Evolutionary conservation across 257 asterid species (phyloP).

Genomic region (Solanum raphanifolium): DNA sequence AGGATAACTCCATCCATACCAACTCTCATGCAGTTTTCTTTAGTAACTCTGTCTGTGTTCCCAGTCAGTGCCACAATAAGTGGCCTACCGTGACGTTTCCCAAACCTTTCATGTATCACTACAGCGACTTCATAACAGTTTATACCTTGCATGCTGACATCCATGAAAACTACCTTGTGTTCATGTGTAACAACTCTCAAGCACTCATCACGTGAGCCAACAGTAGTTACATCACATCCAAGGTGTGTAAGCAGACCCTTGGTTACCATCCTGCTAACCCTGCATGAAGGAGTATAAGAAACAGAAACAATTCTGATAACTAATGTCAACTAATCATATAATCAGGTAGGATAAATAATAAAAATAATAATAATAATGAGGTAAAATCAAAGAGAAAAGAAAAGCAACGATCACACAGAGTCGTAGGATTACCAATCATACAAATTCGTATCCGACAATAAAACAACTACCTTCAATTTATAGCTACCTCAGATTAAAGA

Average conservation of each 20-base stretch:
- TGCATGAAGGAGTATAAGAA: slow-evolving; percentile 5
- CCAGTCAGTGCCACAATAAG: slow-evolving; percentile 60
- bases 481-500: not conserved
- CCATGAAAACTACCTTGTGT: slow-evolving; percentile 75
- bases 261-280: slow-evolving; percentile 84
- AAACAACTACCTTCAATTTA: not conserved
- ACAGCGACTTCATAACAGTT: slow-evolving; percentile 61
- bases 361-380: not conserved
- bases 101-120: slow-evolving; percentile 49
- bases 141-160: slow-evolving; percentile 45
- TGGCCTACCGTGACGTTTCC: slow-evolving; percentile 53
- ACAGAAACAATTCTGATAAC: not conserved
- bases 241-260: slow-evolving; percentile 82
- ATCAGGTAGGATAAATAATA: not conserved
- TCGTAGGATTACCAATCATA: not conserved
- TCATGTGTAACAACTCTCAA: slow-evolving; percentile 45
- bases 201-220: slow-evolving; percentile 74
- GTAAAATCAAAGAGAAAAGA: not conserved
- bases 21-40: slow-evolving; percentile 67
- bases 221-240: slow-evolving; percentile 80
- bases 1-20: slow-evolving; percentile 74
- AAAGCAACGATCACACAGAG: not conserved
- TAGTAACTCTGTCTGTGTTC: slow-evolving; percentile 48
- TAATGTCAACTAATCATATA: not conserved
- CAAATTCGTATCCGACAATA: not conserved